Evolutionary conservation across 2,329 filamentous ascomycete species (phyloP), one percentile per base, ranked within the genome.

Genomic region (Plectosphaerella plurivora): DNA sequence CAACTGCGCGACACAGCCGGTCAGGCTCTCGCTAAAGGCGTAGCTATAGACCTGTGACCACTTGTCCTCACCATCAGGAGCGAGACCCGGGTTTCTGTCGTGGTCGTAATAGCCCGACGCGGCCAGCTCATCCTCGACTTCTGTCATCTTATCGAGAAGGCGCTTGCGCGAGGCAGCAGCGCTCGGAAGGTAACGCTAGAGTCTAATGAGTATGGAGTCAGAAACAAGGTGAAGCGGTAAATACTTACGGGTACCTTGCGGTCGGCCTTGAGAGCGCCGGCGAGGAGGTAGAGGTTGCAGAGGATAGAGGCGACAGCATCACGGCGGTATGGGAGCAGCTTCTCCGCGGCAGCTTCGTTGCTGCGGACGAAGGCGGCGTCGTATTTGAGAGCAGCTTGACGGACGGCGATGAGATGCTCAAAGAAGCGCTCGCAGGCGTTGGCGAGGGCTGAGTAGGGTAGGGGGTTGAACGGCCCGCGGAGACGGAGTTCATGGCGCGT

Each of bases 401-500:
- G 76, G 5, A 84, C 74, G 16, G 78, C 72, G 24, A 83, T 75
- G 52, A 83, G 71, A 55, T 82, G 77, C 56, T 83, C 81, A 57
- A 83, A 82, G 68, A 84, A 83, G 4, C 72, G 71, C 61, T 84
- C 81, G 51, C 77, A 81, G 7, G 73, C 70, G 55, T 78, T 75
- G 47, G 81, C 78, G 6, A 84, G 73, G 14, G 73, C 79, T 3
- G 75, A 76, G 62, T 83, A 83, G 0, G 80, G 79, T 1, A 78
- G 64, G 1, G 79, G 75, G 51, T 84, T 73, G 57, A 84, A 84
- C 1, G 78, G 77, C 2, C 73, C 79, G 20, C 81, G 75, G 36
- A 84, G 72, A 3, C 81, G 78, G 56, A 82, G 74, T 59, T 84
- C 81, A 58, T 84, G 81, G 16, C 77, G 74, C 0, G 81, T 82